These are phyloP conservation scores for Rhexocercosporidium sp. DNA, from an alignment of 2,329 filamentous ascomycete genomes.

Conservation along the genomic window DNA sequence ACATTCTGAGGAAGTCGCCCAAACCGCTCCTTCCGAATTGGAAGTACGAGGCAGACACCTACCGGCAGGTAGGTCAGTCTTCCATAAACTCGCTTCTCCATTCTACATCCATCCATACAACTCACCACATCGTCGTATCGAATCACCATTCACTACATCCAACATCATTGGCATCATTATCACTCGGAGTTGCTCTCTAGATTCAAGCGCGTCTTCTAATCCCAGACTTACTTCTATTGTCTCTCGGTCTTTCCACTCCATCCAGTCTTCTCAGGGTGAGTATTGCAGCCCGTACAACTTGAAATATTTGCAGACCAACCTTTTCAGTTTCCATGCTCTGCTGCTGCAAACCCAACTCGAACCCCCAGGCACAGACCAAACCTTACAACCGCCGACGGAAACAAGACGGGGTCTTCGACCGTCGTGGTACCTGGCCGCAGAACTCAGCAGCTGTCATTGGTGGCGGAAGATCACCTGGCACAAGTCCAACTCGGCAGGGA, in stretches of 20 bases:
- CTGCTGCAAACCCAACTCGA: background rate
- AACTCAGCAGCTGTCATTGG: background rate
- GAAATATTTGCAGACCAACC: background rate
- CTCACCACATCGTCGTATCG: background rate
- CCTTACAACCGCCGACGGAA: background rate
- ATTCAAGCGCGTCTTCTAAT: background rate
- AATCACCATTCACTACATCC: background rate
- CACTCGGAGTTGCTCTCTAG: too few relatives aligned
- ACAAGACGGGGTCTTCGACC: background rate
- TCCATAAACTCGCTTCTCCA: background rate
- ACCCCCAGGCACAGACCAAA: background rate
- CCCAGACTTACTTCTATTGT: background rate
- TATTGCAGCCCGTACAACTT: background rate
- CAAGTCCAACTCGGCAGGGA: background rate
- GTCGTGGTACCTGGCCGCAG: background rate
- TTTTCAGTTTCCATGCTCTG: background rate
- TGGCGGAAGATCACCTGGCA: background rate
- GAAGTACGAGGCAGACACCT: background rate
- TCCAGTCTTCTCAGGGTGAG: background rate
- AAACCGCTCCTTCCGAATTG: background rate
- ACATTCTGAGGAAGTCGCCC: background rate
- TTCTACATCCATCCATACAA: background rate
- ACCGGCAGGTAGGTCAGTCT: too few relatives aligned
- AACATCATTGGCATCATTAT: background rate
- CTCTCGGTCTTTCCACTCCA: background rate